Conservation (phyloP, 2,329 filamentous ascomycete species). For the Scytalidium sp. region DNA sequence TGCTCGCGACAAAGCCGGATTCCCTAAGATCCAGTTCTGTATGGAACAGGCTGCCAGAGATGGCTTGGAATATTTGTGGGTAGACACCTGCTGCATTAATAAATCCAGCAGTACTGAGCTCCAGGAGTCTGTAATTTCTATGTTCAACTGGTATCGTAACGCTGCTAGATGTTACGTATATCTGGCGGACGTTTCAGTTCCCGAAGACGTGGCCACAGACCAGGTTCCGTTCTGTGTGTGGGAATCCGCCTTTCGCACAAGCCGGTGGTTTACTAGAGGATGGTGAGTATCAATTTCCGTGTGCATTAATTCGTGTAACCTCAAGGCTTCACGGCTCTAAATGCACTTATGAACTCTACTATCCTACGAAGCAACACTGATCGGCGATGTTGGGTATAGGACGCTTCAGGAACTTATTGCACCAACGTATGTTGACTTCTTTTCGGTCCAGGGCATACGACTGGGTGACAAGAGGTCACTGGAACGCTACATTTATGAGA, state of each 20-base stretch:
- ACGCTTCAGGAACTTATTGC: slow-evolving; percentile 15
- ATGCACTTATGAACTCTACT: no score
- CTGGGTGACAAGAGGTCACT: slow-evolving; percentile 10
- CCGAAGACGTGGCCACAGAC: slow-evolving; percentile 2
- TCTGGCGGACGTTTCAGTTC: slow-evolving; percentile 7
- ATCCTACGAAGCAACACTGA: no score
- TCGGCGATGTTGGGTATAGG: slow-evolving; percentile 1
- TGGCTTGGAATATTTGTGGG: no score
- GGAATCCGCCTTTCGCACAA: slow-evolving; percentile 11
- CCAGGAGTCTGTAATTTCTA: no score
- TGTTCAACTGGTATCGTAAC: no score
- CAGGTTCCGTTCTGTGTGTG: neutral
- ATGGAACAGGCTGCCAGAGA: no score
- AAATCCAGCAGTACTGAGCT: neutral
- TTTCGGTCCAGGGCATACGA: slow-evolving; percentile 4
- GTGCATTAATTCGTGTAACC: no score
- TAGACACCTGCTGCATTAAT: neutral
- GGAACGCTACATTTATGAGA: slow-evolving; percentile 8
- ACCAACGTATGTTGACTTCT: slow-evolving; percentile 13
- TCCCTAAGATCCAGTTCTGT: no score
- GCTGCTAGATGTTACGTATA: slow-evolving; percentile 7
- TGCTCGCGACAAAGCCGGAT: neutral
- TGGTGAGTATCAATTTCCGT: no score
- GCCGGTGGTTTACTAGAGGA: no score
- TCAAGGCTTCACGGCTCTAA: no score